Evolutionary conservation across 2,329 filamentous ascomycete species (phyloP).

Genomic region (Lojkania enalia): DNA sequence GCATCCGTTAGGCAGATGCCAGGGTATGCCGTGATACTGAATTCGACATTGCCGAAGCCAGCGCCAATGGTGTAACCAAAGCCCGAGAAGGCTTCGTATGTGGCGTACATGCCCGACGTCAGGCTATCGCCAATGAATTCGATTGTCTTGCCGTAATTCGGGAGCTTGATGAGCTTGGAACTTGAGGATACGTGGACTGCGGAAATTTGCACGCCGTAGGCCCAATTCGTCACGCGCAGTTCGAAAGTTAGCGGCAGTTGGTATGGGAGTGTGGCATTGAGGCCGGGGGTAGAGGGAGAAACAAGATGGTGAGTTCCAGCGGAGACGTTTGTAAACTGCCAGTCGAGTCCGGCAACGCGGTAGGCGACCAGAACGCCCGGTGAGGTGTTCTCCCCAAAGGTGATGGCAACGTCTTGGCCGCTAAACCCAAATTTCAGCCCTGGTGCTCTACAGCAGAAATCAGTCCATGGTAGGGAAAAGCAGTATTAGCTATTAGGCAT

Average conservation of each 20-base stretch:
- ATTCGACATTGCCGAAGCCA: constrained; percentile 62
- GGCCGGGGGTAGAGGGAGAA: constrained; percentile 49
- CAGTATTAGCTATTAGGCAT: background rate
- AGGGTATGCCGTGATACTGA: constrained; percentile 61
- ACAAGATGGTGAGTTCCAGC: constrained; percentile 61
- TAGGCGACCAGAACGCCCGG: constrained; percentile 59
- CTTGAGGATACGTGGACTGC: constrained; percentile 54
- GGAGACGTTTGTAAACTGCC: constrained; percentile 65
- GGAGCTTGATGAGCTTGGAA: constrained; percentile 51
- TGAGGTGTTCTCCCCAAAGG: constrained; percentile 57
- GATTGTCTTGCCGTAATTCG: constrained; percentile 42
- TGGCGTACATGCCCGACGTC: constrained; percentile 60
- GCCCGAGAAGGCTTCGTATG: constrained; percentile 61
- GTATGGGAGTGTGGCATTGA: constrained; percentile 48
- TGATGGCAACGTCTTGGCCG: constrained; percentile 56
- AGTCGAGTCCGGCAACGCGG: constrained; percentile 62
- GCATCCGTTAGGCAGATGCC: constrained; percentile 62
- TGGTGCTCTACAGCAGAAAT: constrained; percentile 47
- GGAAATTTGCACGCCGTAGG: constrained; percentile 60
- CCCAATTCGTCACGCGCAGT: constrained; percentile 64
- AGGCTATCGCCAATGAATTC: constrained; percentile 55
- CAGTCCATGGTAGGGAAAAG: constrained; percentile 1
- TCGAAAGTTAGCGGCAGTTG: constrained; percentile 57
- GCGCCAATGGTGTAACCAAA: constrained; percentile 60
- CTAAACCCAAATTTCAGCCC: constrained; percentile 61